phyloP scores from a whole-genome alignment of 73 alveolate genomes.

The Vitrella brassicaformis region DNA sequence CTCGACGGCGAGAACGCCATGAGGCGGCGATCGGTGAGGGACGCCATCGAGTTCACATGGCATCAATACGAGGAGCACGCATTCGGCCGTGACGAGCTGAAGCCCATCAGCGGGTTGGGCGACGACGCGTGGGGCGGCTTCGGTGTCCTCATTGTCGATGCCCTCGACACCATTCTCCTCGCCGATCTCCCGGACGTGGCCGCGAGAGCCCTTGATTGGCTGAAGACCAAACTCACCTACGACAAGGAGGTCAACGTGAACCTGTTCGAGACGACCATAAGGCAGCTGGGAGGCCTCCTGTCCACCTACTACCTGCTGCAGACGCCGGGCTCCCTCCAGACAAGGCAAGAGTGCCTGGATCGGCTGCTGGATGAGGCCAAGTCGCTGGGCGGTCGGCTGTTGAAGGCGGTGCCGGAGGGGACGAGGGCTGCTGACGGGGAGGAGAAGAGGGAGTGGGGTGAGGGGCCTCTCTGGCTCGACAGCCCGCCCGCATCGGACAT shows the following conservation, averaged over 20 bases:
- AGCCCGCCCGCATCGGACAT: conserved; percentile 13
- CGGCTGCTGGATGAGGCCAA: conserved; percentile 12
- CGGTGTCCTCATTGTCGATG: conserved; percentile 22
- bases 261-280: conserved; percentile 19
- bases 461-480: neutral
- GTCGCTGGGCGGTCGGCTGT: conserved; percentile 9
- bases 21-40: too few relatives aligned
- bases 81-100: conserved; percentile 27
- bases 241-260: conserved; percentile 22
- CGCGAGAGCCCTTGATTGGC: neutral
- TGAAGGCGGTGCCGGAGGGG: neutral
- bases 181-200: too few relatives aligned
- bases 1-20: too few relatives aligned
- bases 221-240: too few relatives aligned
- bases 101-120: conserved; percentile 26
- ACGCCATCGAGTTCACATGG: too few relatives aligned
- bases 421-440: neutral
- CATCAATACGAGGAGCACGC: conserved; percentile 15
- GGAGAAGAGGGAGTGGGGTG: neutral
- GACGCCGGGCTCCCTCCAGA: neutral
- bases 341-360: conserved; percentile 3
- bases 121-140: conserved; percentile 31
- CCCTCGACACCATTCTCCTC: conserved; percentile 23
- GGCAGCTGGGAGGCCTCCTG: conserved; percentile 33
- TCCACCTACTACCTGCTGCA: neutral